A percentile compares a stretch with the other conserved stretches of the same genome.
These are phyloP conservation scores for Capsicum baccatum DNA, from an alignment of 257 asterid species.

Conservation along the genomic window DNA sequence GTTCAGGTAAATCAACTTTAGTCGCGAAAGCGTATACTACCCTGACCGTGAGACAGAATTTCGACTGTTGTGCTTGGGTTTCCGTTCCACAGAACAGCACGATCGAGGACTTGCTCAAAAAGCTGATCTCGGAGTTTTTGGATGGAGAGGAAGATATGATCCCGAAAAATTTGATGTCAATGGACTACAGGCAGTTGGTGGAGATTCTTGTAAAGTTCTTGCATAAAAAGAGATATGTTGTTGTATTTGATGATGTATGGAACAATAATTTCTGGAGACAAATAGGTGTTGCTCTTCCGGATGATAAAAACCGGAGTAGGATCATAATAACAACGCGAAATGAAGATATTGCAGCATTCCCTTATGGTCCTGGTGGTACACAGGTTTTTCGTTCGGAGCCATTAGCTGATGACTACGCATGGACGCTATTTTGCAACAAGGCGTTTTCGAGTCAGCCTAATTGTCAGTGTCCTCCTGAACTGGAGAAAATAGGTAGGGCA, in stretches of 20 bases:
- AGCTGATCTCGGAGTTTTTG: slow-evolving; percentile 36
- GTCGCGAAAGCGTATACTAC: slow-evolving; percentile 34
- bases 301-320: slow-evolving; percentile 47
- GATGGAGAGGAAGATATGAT: slow-evolving; percentile 28
- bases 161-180: slow-evolving; percentile 31
- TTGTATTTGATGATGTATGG: slow-evolving; percentile 59
- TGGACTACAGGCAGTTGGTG: slow-evolving; percentile 43
- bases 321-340: slow-evolving; percentile 51
- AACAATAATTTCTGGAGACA: slow-evolving; percentile 41
- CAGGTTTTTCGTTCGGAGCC: slow-evolving; percentile 34
- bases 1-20: slow-evolving; percentile 41
- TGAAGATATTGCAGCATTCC: slow-evolving; percentile 37
- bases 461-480: slow-evolving; percentile 39
- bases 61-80: slow-evolving; percentile 45
- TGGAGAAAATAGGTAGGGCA: slow-evolving; percentile 31
- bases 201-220: slow-evolving; percentile 38
- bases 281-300: slow-evolving; percentile 47
- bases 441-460: slow-evolving; percentile 43
- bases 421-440: slow-evolving; percentile 58
- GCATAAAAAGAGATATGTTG: slow-evolving; percentile 41
- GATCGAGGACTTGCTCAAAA: slow-evolving; percentile 38
- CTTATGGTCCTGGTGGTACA: slow-evolving; percentile 36
- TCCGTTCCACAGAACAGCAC: slow-evolving; percentile 34
- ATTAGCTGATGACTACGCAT: slow-evolving; percentile 38
- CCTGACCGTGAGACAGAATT: slow-evolving; percentile 28